Evolutionary conservation across 768 basidiomycete species (phyloP).

Genomic region (Lentinula raphanica): DNA sequence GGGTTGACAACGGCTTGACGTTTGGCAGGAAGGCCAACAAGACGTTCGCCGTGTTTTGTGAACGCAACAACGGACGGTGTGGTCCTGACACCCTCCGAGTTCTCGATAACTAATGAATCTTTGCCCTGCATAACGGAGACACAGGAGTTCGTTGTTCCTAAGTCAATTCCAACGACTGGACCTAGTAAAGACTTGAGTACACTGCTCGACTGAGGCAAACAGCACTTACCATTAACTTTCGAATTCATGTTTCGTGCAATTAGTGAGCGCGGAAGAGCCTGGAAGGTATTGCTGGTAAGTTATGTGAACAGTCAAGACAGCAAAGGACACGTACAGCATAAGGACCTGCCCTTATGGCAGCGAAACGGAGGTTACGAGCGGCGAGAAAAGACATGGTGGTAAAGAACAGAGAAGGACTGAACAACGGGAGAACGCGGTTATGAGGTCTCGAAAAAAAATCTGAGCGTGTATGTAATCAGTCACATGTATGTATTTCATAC

Average conservation of each 20-base stretch:
- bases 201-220: background rate
- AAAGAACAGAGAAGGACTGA: conserved; percentile 35
- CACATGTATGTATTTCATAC: background rate
- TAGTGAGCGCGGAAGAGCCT: conserved; percentile 66
- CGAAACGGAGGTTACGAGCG: conserved; percentile 58
- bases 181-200: conserved; percentile 34
- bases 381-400: conserved; percentile 65
- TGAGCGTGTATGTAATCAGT: background rate
- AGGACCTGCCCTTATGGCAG: conserved; percentile 54
- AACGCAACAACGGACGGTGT: conserved; percentile 99
- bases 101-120: conserved; percentile 92
- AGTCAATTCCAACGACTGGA: conserved; percentile 93
- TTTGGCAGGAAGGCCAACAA: conserved; percentile 94
- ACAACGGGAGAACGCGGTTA: conserved; percentile 4
- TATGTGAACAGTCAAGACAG: background rate
- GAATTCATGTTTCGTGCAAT: conserved; percentile 93
- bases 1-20: conserved; percentile 97
- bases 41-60: conserved; percentile 95
- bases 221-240: conserved; percentile 63
- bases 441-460: background rate
- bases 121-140: conserved; percentile 96
- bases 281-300: conserved; percentile 11
- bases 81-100: conserved; percentile 94
- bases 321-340: conserved; percentile 45
- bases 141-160: conserved; percentile 91